Base-by-base conservation (phyloP, 192 early-diverging fungal genomes). In the Podila epicladia region DNA sequence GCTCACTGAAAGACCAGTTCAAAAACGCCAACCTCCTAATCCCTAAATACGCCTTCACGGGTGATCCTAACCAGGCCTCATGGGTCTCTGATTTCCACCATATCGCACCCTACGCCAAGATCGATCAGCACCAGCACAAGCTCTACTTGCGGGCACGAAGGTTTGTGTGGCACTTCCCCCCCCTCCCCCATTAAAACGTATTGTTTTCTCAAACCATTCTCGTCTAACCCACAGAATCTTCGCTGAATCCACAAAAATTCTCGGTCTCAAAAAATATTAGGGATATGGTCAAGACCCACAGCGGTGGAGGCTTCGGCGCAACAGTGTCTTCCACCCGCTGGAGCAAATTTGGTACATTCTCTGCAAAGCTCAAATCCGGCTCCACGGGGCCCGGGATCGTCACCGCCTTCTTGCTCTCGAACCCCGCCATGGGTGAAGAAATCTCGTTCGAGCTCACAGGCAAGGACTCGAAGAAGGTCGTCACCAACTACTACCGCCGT, bases 391-490 rank as follows among this genome's bases (percentile, higher is more conserved):
- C 74, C 6, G 92, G 92, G 1, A 89, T 91, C 2, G 88, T 93
- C n/a, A 87, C 89, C 9, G 89, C 90, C 8, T 66, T 91, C 55
- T 85, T 92, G 20, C 73, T 83, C 50, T 78, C 86, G 3, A 87
- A 90, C 72, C 76, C 76, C 9, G 85, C 84, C n/a, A 32, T 82
- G 9, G 89, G 89, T 45, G 91, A 92, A 61, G 90, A 92, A 50
- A 89, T 92, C 31, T 90, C 91, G 62, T 91, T 87, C 58, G 91
- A 92, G 76, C 85, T 86, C 64, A 89, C 90, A 26, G 91, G 91
- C 29, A 64, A 66, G 17, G 82, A 90, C 45, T 66, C 66, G n/a
- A 58, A 68, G n/a, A 75, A 84, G 17, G 90, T 91, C 22, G 86
- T 90, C 57, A 87, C 89, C 64, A 92, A 91, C 72, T 92, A 86